Evolutionary conservation across 192 early-diverging fungal species (phyloP).

Genomic region (Coemansia sp.): DNA sequence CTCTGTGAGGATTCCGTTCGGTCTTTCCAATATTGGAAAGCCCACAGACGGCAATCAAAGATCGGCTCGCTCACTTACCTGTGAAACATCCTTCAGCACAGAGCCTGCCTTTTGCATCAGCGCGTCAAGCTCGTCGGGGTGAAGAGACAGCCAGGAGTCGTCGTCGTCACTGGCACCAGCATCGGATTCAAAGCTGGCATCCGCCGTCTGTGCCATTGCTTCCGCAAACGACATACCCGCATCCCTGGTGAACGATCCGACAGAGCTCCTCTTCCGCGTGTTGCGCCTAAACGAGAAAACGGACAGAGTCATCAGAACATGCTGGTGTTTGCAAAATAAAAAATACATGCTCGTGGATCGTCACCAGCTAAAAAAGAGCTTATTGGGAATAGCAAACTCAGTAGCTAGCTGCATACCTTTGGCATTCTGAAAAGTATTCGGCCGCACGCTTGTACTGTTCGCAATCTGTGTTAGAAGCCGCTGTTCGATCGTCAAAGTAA

Average conservation of each 20-base stretch:
- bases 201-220: constrained; percentile 6
- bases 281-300: constrained; percentile 15
- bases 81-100: constrained; percentile 31
- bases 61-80: constrained; percentile 21
- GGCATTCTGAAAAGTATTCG: constrained; percentile 14
- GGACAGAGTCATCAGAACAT: background rate
- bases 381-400: background rate
- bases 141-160: constrained; percentile 50
- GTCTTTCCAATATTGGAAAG: background rate
- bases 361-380: background rate
- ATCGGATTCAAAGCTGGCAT: background rate
- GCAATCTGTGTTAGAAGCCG: constrained; percentile 7
- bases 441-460: constrained; percentile 14
- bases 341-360: no score
- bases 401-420: constrained; percentile 15
- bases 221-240: constrained; percentile 16
- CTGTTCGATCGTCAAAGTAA: constrained; percentile 11
- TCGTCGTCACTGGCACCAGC: constrained; percentile 17
- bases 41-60: background rate
- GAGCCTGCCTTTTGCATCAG: constrained; percentile 50
- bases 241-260: constrained; percentile 12
- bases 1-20: background rate
- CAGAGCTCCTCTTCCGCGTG: constrained; percentile 15
- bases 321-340: no score
- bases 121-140: constrained; percentile 40